Evolutionary conservation across 2,329 filamentous ascomycete species (phyloP).

Genomic region (Cytospora schulzeri): DNA sequence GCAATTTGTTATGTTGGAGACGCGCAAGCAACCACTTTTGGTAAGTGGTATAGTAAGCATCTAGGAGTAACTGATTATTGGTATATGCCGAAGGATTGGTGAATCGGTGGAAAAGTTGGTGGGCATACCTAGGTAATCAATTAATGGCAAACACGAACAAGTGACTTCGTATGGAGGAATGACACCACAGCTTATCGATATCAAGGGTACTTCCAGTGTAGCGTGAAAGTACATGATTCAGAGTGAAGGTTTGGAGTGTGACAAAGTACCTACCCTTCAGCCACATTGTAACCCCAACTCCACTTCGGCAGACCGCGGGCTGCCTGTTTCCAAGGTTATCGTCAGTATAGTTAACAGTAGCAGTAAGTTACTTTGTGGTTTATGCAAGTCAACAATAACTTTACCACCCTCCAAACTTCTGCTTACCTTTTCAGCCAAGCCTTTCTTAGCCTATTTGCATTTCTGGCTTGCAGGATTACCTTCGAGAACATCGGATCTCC

Average conservation of each 20-base stretch:
- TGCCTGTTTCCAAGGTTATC: constrained; percentile 4
- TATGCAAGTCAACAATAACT: constrained; percentile 6
- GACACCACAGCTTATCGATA: background rate
- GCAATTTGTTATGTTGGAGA: background rate
- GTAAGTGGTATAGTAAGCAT: background rate
- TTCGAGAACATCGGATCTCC: background rate
- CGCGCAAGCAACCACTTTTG: background rate
- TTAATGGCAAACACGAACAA: no score
- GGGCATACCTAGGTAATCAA: no score
- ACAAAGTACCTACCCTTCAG: background rate
- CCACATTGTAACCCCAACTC: background rate
- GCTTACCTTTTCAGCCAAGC: constrained; percentile 1
- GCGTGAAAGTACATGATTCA: background rate
- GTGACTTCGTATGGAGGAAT: no score
- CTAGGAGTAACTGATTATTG: background rate
- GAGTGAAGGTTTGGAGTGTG: background rate
- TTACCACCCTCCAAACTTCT: background rate
- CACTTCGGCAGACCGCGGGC: background rate
- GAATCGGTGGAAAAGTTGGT: background rate
- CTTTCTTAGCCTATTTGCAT: constrained; percentile 6
- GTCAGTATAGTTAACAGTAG: background rate
- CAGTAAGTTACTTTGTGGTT: background rate
- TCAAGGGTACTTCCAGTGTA: background rate
- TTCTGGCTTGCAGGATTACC: constrained; percentile 1
- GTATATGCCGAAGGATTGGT: background rate